phyloP scores from a whole-genome alignment of 2,329 filamentous ascomycete genomes.

The Neonectria faginata region DNA sequence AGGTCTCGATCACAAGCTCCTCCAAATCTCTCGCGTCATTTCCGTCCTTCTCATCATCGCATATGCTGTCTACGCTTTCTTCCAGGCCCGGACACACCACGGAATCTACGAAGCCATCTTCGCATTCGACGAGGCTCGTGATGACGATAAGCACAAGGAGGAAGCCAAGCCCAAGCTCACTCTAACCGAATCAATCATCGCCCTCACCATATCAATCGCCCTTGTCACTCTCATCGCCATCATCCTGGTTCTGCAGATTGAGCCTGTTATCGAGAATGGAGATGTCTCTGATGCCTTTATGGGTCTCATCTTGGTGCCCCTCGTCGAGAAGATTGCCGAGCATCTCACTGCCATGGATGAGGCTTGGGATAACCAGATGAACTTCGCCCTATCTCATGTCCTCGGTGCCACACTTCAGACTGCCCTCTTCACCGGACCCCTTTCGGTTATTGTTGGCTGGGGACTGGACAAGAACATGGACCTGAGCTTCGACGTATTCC shows the following conservation, averaged over 20 bases:
- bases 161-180: constrained; percentile 75
- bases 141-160: constrained; percentile 73
- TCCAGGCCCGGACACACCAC: constrained; percentile 82
- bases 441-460: constrained; percentile 88
- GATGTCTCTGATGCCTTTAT: constrained; percentile 65
- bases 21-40: constrained; percentile 77
- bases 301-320: constrained; percentile 80
- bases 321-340: constrained; percentile 89
- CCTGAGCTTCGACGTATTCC: constrained; percentile 88
- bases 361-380: constrained; percentile 86
- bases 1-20: constrained; percentile 63
- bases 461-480: constrained; percentile 77
- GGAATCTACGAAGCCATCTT: constrained; percentile 81
- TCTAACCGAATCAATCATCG: constrained; percentile 76
- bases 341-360: constrained; percentile 87
- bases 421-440: constrained; percentile 85
- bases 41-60: constrained; percentile 77
- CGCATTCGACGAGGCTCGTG: constrained; percentile 74
- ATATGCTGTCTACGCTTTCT: constrained; percentile 75
- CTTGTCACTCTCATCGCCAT: constrained; percentile 81
- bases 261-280: constrained; percentile 62
- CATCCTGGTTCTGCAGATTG: constrained; percentile 79
- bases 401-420: constrained; percentile 91
- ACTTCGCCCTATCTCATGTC: constrained; percentile 86
- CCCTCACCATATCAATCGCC: constrained; percentile 71